Base-by-base conservation (phyloP, 768 basidiomycete species). In the Pisolithus orientalis region DNA sequence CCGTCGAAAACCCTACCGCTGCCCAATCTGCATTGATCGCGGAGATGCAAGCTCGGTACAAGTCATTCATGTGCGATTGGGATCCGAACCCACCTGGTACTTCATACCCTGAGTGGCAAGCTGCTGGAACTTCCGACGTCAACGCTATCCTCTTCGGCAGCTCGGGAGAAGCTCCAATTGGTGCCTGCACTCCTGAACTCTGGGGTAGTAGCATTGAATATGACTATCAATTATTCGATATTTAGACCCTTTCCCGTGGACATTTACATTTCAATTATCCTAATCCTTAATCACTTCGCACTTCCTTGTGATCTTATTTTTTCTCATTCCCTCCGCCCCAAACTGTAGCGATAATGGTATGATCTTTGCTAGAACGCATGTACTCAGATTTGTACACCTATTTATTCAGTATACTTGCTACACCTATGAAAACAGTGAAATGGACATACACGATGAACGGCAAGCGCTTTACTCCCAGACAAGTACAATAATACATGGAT, bases 21-120 rank as follows among this genome's bases (percentile, higher is more conserved):
- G 78, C 73, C 4, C 87, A 89, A 65, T 64, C 76, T 8, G 71
- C 79, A 8, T 75, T 90, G 44, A 77, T 75, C 39, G 68, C 65
- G n/a, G 80, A 91, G 63, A 79, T 90, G 60, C 85, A 87, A 63
- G 70, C 74, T 17, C 79, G 85, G 11, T 88, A 88, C 71, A 78
- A 72, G 56, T 74, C 79, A 3, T 91, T 90, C 75, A 67, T 87
- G 38, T 56, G 68, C 50, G 80, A 67, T 2, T 83, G 85, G 5
- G 75, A 78, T 53, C 87, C 87, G 25, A 90, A 87, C 59, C 73
- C 70, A 9, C 61, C 66, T 27, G 76, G 75, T 25, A 65, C 78
- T 28, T 58, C 73, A 6, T 68, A 66, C 47, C 39, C 67, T 3
- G 68, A 64, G 4, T 91, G 89, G 89, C 60, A 68, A 24, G 62